Evolutionary conservation across 2,329 filamentous ascomycete genomes (phyloP).

Genomic region (Fusarium piperis): DNA sequence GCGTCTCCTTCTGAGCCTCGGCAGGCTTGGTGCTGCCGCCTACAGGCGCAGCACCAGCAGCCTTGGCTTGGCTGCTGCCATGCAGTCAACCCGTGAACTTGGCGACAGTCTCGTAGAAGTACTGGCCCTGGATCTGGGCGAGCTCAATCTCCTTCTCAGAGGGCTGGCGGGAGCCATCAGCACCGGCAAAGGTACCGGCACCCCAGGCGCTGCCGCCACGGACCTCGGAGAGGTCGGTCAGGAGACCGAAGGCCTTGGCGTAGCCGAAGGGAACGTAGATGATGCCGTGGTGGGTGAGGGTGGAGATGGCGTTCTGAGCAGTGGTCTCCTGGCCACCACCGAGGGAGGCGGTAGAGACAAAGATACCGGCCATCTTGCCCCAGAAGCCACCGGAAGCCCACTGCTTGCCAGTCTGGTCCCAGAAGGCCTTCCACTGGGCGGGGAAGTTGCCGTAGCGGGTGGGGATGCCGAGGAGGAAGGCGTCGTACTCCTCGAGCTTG

Average conservation of each 20-base stretch:
- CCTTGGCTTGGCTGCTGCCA: conserved; percentile 59
- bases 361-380: conserved; percentile 92
- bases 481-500: conserved; percentile 81
- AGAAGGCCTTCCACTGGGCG: conserved; percentile 93
- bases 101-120: conserved; percentile 80
- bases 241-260: conserved; percentile 76
- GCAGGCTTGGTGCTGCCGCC: conserved; percentile 38
- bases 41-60: conserved; percentile 37
- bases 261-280: conserved; percentile 97
- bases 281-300: conserved; percentile 91
- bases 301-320: conserved; percentile 81
- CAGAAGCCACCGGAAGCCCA: conserved; percentile 81
- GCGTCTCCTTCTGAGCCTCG: conserved; percentile 26
- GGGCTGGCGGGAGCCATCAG: conserved; percentile 87
- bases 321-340: conserved; percentile 97
- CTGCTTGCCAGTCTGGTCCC: conserved; percentile 88
- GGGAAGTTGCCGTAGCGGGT: conserved; percentile 98
- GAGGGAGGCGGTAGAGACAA: conserved; percentile 84
- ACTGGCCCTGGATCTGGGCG: conserved; percentile 83
- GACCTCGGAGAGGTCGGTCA: conserved; percentile 79
- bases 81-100: conserved; percentile 84
- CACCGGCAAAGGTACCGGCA: conserved; percentile 85
- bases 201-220: conserved; percentile 93
- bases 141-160: conserved; percentile 78
- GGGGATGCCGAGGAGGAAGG: conserved; percentile 91